Base-by-base conservation (phyloP, 2,329 filamentous ascomycete genomes). In the Stagonosporopsis rhizophila region DNA sequence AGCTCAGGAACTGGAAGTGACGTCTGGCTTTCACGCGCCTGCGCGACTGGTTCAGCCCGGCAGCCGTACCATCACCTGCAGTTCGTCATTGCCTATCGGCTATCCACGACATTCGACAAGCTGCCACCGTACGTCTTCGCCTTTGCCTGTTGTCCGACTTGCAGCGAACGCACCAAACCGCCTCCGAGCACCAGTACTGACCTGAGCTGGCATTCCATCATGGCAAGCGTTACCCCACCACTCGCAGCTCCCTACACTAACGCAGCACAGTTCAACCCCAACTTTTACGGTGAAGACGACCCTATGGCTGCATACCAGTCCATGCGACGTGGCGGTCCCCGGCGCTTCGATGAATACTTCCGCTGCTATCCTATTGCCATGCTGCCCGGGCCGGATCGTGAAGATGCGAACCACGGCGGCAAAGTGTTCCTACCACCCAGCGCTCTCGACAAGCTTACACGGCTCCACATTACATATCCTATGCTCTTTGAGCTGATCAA, bases 361-460 rank as follows among this genome's bases (percentile, higher is more conserved):
- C 89, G 95, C 70, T 97, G 93, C 82, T 99, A 98, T 73, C 95
- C 95, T 39, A 85, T 97, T 69, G 88, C 89, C 68, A 98, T 99
- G 93, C 87, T 96, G 60, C 92, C 93, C 12, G 93, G 94, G 2
- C 87, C 91, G 34, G 93, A 97, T 70, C 86, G 95, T 65, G 89
- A 91, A 48, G 89, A 93, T 65, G 88, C 96, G 60, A 98, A 98
- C 81, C 93, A 95, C 74, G 95, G 95, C 66, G 96, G 94, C 78
- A 99, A 99, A 82, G 94, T 99, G 69, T 91, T 99, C 74, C 87
- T 99, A 61, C 95, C 95, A n/a, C 90, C 95, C 0, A 96, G 92
- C 32, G 94, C 95, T 6, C 85, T 99, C 52, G 94, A 99, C 81
- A 99, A 97, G 78, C 90, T 99, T 66, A 97, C 95, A 15, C 87